Evolutionary conservation across 2,329 filamentous ascomycete species (phyloP).

Genomic region (Hymenoscyphus infarciens): DNA sequence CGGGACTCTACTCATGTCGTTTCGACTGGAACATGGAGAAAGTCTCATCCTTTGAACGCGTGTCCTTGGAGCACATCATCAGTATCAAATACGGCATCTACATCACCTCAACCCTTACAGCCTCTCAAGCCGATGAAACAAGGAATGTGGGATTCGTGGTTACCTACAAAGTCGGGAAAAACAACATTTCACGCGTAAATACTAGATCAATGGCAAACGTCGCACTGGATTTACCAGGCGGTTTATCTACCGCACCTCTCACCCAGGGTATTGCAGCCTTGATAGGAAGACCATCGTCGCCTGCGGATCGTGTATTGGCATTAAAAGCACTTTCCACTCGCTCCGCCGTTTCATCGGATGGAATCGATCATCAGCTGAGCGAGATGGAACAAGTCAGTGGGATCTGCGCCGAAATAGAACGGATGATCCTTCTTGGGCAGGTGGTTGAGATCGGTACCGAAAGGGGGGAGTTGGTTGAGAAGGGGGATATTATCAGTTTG

Average conservation of each 20-base stretch:
- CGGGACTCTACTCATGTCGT: slow-evolving; percentile 80
- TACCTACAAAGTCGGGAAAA: slow-evolving; percentile 67
- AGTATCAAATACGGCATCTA: slow-evolving; percentile 79
- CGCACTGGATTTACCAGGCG: slow-evolving; percentile 24
- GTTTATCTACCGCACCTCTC: slow-evolving; percentile 15
- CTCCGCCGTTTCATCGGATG: slow-evolving; percentile 37
- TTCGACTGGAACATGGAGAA: slow-evolving; percentile 97
- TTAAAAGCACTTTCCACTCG: slow-evolving; percentile 53
- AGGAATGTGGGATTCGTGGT: slow-evolving; percentile 84
- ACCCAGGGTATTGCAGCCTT: slow-evolving; percentile 15
- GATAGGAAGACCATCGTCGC: slow-evolving; percentile 17
- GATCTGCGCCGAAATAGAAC: slow-evolving; percentile 74
- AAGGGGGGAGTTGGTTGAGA: slow-evolving; percentile 46
- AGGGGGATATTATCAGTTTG: slow-evolving; percentile 73
- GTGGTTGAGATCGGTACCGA: slow-evolving; percentile 31
- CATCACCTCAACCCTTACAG: slow-evolving; percentile 81
- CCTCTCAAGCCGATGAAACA: slow-evolving; percentile 69
- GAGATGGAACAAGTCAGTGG: slow-evolving; percentile 37
- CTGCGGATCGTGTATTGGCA: slow-evolving; percentile 42
- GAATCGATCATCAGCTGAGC: slow-evolving; percentile 21
- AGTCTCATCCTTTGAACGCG: slow-evolving; percentile 84
- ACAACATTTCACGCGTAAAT: slow-evolving; percentile 74
- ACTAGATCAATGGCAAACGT: slow-evolving; percentile 71
- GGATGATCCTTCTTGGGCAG: slow-evolving; percentile 54
- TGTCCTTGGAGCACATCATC: slow-evolving; percentile 70